These are phyloP conservation scores for Sporisorium scitamineum DNA, from an alignment of 1,284 basidiomycete genomes.

Conservation along the genomic window DNA sequence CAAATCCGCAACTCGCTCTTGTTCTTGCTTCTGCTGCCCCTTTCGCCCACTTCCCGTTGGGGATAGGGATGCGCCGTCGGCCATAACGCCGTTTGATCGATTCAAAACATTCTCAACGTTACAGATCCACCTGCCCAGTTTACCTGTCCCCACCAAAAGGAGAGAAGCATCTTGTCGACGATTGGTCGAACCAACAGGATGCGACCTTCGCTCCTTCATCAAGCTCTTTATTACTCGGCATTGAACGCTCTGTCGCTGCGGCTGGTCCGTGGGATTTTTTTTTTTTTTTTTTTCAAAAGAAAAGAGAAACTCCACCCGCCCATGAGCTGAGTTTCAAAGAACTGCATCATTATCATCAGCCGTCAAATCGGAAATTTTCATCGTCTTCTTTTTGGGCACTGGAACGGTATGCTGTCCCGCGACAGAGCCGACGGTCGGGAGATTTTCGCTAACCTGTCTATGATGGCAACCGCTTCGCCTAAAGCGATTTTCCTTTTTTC, in stretches of 20 bases:
- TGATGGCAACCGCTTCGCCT: neutral
- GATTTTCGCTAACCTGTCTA: conserved; percentile 1
- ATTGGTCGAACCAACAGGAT: conserved; percentile 26
- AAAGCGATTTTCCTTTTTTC: neutral
- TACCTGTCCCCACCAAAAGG: conserved; percentile 12
- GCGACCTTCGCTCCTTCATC: neutral
- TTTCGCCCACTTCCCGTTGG: neutral
- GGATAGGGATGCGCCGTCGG: neutral
- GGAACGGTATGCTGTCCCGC: neutral
- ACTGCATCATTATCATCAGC: conserved; percentile 12
- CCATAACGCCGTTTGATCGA: neutral
- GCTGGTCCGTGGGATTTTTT: neutral
- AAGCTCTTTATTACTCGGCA: neutral
- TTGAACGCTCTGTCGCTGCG: neutral
- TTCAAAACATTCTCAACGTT: too few species aligned
- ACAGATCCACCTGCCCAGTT: neutral
- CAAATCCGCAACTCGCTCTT: neutral
- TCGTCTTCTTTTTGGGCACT: neutral
- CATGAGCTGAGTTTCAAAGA: neutral
- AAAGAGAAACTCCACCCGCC: neutral
- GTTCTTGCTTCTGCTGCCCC: neutral
- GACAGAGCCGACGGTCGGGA: conserved; percentile 9
- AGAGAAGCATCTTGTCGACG: conserved; percentile 19
- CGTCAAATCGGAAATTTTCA: conserved; percentile 3
- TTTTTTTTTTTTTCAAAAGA: too few species aligned